A percentile compares a stretch with the other conserved stretches of the same genome.
These are phyloP conservation scores for Candida chauliodis DNA, from an alignment of 805 yeast species.

Conservation along the genomic window DNA sequence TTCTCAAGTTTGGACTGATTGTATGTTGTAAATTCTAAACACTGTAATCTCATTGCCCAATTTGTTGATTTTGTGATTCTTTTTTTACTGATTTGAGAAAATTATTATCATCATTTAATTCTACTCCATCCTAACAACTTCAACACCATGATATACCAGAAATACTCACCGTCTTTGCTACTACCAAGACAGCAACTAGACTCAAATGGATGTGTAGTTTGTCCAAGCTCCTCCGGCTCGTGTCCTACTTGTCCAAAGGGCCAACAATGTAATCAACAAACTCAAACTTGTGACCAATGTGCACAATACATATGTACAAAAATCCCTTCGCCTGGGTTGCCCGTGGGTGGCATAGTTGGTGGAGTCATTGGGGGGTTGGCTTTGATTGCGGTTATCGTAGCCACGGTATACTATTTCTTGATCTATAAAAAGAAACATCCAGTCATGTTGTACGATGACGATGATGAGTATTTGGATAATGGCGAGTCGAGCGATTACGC, in stretches of 20 bases:
- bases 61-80: no score
- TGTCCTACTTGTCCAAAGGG: slow-evolving; percentile 33
- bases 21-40: no score
- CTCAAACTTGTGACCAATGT: slow-evolving; percentile 24
- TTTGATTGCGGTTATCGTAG: slow-evolving; percentile 21
- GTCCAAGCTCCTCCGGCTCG: slow-evolving; percentile 14
- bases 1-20: no score
- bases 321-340: slow-evolving; percentile 10
- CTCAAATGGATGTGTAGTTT: slow-evolving; percentile 7
- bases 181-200: slow-evolving; percentile 6
- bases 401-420: slow-evolving; percentile 21
- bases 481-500: slow-evolving; percentile 13
- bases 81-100: background rate
- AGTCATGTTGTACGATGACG: slow-evolving; percentile 21
- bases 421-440: slow-evolving; percentile 34
- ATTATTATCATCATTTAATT: no score
- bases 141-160: no score
- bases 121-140: no score
- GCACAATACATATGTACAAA: slow-evolving; percentile 20
- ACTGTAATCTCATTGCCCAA: no score
- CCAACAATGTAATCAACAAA: slow-evolving; percentile 10
- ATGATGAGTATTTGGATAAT: slow-evolving; percentile 15
- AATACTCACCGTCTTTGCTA: no score
- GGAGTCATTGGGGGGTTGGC: slow-evolving; percentile 40
- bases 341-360: slow-evolving; percentile 40